Base-by-base conservation (phyloP, 805 yeast species). In the Candida ficus region DNA sequence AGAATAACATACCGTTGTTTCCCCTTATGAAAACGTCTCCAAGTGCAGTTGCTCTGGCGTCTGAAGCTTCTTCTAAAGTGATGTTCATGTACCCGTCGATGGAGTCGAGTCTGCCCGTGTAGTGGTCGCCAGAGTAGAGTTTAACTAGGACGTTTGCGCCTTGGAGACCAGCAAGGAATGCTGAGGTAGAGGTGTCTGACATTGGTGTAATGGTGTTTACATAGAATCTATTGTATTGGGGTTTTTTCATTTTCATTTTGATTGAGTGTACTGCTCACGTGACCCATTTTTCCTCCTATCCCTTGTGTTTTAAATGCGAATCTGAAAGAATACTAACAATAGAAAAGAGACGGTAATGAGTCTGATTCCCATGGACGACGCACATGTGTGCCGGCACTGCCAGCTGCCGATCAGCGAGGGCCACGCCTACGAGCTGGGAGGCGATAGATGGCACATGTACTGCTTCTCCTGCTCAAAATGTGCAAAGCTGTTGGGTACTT, bases 1-100 rank as follows among this genome's bases (percentile, higher is more conserved):
- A 23, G 26, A 9, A 8, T 23, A 23, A 23, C 80, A 63, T 68
- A 72, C 89, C 93, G 58, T 84, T 83, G 57, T 86, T 87, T 29
- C 95, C 95, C 62, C 95, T 76, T 49, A 88, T 77, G 57, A 88
- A 88, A 22, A 86, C 89, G 61, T 86, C 95, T 25, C 86, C 86
- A 46, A 78, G 81, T 21, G 63, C 66, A 46, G 72, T 70, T 68
- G 7, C 74, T 75, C 38, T 67, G 64, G 26, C 76, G 75, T 93
- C 99, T 35, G 76, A 70, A 4, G 95, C 78, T 45, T 80, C 73
- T 41, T 84, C 88, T 48, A 93, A 71, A 2, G 91, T 95, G 36
- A 93, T 83, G 64, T 93, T 93, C 96, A 93, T 89, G 67, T 81
- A 93, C 8, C 98, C 98, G 60, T 93, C 99, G 43, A 93, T 90